These are phyloP conservation scores for Pythium aquatile DNA, from an alignment of 352 stramenopile genomes.

Conservation along the genomic window DNA sequence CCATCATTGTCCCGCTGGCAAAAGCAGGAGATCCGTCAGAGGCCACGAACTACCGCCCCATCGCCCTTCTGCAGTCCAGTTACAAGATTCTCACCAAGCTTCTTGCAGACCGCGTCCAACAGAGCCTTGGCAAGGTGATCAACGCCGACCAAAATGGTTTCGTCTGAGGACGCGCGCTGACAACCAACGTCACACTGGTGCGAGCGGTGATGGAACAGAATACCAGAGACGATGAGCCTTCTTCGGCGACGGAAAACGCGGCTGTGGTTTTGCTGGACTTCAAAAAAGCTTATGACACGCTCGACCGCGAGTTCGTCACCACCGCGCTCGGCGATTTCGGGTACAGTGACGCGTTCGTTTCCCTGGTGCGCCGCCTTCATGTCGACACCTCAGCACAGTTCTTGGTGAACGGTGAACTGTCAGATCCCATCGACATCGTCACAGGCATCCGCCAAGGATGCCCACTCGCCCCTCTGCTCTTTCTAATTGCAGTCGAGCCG, in stretches of 20 bases:
- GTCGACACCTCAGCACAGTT: constrained; percentile 2
- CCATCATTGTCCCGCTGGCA: constrained; percentile 22
- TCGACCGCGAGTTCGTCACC: constrained; percentile 7
- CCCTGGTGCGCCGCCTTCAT: background rate
- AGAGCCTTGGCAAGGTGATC: constrained; percentile 5
- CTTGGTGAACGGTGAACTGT: constrained; percentile 16
- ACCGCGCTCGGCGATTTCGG: background rate
- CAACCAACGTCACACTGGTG: constrained; percentile 13
- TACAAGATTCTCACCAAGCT: constrained; percentile 34
- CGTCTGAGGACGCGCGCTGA: constrained; percentile 8
- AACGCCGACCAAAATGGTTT: constrained; percentile 28
- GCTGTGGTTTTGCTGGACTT: constrained; percentile 17
- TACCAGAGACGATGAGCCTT: background rate
- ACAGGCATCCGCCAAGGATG: constrained; percentile 19
- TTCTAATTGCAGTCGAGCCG: constrained; percentile 14
- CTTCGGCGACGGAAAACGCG: no score
- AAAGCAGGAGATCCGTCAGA: constrained; percentile 25
- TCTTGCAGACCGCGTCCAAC: constrained; percentile 8
- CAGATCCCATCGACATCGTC: background rate
- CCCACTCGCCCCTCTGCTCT: constrained; percentile 19
- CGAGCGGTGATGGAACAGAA: constrained; percentile 6
- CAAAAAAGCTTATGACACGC: constrained; percentile 18
- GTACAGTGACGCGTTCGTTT: background rate
- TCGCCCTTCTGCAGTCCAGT: constrained; percentile 23
- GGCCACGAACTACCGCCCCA: constrained; percentile 27